Percentiles rank a stretch among this genome's conserved stretches.
These are phyloP conservation scores for Acaromyces ingoldii DNA, from an alignment of 1,284 basidiomycete genomes.

Conservation along the genomic window DNA sequence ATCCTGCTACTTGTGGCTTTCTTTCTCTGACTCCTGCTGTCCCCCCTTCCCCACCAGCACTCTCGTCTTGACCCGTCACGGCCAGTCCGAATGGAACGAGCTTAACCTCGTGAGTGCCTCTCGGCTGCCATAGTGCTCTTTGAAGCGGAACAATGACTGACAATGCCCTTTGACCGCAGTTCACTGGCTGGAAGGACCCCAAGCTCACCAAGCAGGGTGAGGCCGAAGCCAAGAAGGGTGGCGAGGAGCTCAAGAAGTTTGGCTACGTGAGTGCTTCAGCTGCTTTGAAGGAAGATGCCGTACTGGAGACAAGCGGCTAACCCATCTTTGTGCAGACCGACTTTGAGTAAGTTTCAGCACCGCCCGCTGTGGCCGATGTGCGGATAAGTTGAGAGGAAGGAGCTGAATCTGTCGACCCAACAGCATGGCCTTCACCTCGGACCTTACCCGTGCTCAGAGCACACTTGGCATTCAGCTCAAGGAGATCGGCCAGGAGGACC, in stretches of 20 bases:
- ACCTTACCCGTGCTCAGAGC: conserved; percentile 53
- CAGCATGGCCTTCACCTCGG: conserved; percentile 54
- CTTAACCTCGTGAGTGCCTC: conserved; percentile 43
- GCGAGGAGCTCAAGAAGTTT: conserved; percentile 45
- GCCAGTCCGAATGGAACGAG: conserved; percentile 52
- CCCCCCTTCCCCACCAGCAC: conserved; percentile 29
- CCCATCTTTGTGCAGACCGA: conserved; percentile 11
- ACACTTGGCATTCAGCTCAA: conserved; percentile 54
- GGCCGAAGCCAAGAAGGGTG: conserved; percentile 49
- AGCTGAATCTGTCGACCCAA: conserved; percentile 24
- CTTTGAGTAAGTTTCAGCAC: conserved; percentile 19
- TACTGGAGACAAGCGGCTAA: too few species aligned
- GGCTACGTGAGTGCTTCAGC: conserved; percentile 34
- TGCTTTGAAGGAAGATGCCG: too few species aligned
- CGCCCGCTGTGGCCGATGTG: background rate
- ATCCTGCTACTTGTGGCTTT: too few species aligned
- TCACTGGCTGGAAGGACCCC: conserved; percentile 52
- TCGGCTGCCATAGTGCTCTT: conserved; percentile 8
- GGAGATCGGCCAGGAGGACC: conserved; percentile 51
- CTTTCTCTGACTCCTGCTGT: too few species aligned
- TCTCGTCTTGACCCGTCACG: conserved; percentile 51
- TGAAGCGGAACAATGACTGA: background rate
- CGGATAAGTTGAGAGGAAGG: background rate
- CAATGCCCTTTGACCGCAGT: conserved; percentile 14
- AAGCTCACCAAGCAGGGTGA: conserved; percentile 47